Base-by-base conservation (phyloP, 139 green algal genomes). In the Chlamydomonas eustigma region DNA sequence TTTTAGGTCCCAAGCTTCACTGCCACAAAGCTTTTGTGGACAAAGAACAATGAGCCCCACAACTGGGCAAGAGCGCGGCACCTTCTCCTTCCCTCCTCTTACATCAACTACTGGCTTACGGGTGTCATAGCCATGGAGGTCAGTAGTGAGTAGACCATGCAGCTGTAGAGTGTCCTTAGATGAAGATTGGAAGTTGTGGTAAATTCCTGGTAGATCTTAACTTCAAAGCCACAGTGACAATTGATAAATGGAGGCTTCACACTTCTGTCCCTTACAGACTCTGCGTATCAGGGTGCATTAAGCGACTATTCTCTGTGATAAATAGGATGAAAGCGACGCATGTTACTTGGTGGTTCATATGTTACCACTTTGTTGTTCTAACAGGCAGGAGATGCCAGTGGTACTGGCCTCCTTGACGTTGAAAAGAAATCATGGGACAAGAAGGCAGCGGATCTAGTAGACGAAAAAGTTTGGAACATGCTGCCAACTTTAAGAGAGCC, bases 81-180 rank as follows among this genome's bases (percentile, higher is more conserved):
- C 34, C 87, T 97, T 36, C 79, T 96, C 65, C 81, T 97, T 79
- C 93, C 93, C 0, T 87, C 95, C 68, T 87, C 95, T 77, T 97
- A 92, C 73, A 79, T 97, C 71, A 97, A 97, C 84, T 90, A 78
- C 64, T 90, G 84, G 75, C 66, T 86, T 1, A 89, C 84, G 2
- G 86, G 81, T 0, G 18, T 39, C 0, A 64, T 78, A 31, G 64
- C 74, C 1, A 76, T 78, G 32, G 72, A 85, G 80, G 78, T 83
- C 12, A 12, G 44, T n/a, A n/a, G n/a, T n/a, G n/a, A n/a, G n/a
- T n/a, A n/a, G n/a, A n/a, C n/a, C n/a, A n/a, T n/a, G n/a, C n/a
- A n/a, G n/a, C n/a, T n/a, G n/a, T n/a, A n/a, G n/a, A n/a, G n/a
- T n/a, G n/a, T n/a, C n/a, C n/a, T n/a, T n/a, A 18, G 44, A 58